Conservation (phyloP, 1,284 basidiomycete species). For the Macrocystidia cucumis region DNA sequence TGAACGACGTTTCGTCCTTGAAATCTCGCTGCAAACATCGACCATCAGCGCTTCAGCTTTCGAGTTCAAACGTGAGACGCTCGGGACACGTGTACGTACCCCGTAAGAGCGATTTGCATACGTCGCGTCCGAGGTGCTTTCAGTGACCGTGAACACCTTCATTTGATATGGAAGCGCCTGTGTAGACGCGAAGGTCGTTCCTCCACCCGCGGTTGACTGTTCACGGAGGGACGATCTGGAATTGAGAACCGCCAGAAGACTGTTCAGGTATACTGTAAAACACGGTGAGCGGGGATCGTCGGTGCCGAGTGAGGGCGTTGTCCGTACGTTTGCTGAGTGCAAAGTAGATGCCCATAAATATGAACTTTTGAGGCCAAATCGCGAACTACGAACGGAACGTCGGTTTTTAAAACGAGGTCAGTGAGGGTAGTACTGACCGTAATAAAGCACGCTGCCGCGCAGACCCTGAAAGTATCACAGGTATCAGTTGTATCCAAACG, state of each 20-base stretch:
- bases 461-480: constrained; percentile 10
- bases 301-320: neutral
- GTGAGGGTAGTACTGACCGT: constrained; percentile 7
- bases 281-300: neutral
- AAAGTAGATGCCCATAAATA: constrained; percentile 24
- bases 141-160: no score
- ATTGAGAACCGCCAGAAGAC: constrained; percentile 21
- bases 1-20: no score
- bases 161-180: no score
- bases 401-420: neutral
- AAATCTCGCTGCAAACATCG: no score
- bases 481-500: neutral
- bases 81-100: no score
- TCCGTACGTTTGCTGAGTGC: constrained; percentile 20
- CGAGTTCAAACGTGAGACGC: no score
- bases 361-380: constrained; percentile 23
- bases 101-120: no score
- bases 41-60: no score
- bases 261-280: constrained; percentile 21
- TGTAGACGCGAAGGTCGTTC: no score
- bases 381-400: constrained; percentile 10
- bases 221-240: no score
- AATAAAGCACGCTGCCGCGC: constrained; percentile 21
- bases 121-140: no score
- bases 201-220: no score